phyloP scores from a whole-genome alignment of 176 grass and related monocot genomes.

The Hordeum marinum region DNA sequence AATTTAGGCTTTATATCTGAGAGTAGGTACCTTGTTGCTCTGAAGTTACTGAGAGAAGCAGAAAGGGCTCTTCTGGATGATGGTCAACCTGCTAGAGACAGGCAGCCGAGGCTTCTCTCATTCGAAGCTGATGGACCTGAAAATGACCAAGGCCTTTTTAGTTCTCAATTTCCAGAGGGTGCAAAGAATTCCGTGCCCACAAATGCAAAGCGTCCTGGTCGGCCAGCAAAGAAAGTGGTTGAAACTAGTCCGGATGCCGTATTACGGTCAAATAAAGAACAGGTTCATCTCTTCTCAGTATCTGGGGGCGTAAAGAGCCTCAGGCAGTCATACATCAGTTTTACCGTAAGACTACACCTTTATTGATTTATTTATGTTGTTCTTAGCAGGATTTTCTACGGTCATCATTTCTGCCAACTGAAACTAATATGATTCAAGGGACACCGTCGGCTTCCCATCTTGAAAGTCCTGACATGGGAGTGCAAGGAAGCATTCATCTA shows the following conservation, averaged over 20 bases:
- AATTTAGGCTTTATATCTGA: conserved; percentile 86
- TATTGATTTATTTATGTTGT: not conserved
- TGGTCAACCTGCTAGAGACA: conserved; percentile 48
- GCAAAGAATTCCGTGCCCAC: conserved; percentile 50
- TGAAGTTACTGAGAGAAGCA: conserved; percentile 75
- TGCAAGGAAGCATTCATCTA: conserved; percentile 65
- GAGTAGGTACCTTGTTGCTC: conserved; percentile 75
- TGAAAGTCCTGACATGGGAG: conserved; percentile 52
- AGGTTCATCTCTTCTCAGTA: conserved; percentile 34
- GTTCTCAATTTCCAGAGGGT: conserved; percentile 43
- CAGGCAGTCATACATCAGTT: not conserved
- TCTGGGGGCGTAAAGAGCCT: not conserved
- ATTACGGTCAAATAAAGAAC: conserved; percentile 68
- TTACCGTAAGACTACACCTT: conserved; percentile 10
- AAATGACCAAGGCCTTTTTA: conserved; percentile 52
- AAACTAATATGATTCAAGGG: conserved; percentile 51
- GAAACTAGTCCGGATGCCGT: conserved; percentile 49
- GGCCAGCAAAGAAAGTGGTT: conserved; percentile 59
- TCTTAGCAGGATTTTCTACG: conserved; percentile 72
- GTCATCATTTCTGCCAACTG: conserved; percentile 54
- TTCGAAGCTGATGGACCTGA: conserved; percentile 71
- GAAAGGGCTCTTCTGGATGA: conserved; percentile 75
- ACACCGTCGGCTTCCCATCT: conserved; percentile 43
- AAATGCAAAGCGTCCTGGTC: conserved; percentile 57
- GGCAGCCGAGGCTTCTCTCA: conserved; percentile 62